A percentile compares a stretch with the other conserved stretches of the same genome.
phyloP scores from a whole-genome alignment of 2,329 filamentous ascomycete species.

The Grosmannia huntii region DNA sequence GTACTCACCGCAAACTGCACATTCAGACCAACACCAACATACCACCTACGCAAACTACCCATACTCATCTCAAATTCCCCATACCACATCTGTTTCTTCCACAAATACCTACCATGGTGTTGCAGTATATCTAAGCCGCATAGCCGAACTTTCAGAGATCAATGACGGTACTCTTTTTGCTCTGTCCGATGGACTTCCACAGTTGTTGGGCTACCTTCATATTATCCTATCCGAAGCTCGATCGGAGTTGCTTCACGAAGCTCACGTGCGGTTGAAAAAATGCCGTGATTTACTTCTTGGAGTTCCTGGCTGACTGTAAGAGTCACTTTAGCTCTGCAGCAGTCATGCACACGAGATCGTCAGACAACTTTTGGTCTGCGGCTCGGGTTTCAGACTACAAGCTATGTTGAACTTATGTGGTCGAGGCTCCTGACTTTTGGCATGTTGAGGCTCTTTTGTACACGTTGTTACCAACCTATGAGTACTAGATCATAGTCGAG shows the following conservation, averaged over 20 bases:
- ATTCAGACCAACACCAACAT: neutral
- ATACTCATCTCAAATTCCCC: neutral
- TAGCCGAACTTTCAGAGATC: constrained; percentile 59
- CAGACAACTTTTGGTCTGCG: neutral
- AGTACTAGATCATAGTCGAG: neutral
- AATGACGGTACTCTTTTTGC: constrained; percentile 53
- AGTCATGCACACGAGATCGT: too few species aligned
- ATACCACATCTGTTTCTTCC: neutral
- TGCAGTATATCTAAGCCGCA: constrained; percentile 38
- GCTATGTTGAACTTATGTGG: neutral
- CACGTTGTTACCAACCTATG: too few species aligned
- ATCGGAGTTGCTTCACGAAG: constrained; percentile 66
- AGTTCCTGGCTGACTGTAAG: neutral
- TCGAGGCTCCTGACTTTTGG: neutral
- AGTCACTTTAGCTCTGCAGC: neutral
- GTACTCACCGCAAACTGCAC: neutral
- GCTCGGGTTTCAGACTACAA: neutral
- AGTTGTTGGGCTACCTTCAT: constrained; percentile 30
- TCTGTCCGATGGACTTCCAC: constrained; percentile 42
- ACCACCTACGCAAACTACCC: neutral
- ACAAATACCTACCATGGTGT: constrained; percentile 20
- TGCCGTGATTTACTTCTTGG: constrained; percentile 42
- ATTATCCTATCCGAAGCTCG: constrained; percentile 30
- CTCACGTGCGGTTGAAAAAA: constrained; percentile 53
- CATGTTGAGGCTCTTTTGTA: neutral